Evolutionary conservation across 129 eudicot species (phyloP).

Genomic region (Saussurea involucrata): DNA sequence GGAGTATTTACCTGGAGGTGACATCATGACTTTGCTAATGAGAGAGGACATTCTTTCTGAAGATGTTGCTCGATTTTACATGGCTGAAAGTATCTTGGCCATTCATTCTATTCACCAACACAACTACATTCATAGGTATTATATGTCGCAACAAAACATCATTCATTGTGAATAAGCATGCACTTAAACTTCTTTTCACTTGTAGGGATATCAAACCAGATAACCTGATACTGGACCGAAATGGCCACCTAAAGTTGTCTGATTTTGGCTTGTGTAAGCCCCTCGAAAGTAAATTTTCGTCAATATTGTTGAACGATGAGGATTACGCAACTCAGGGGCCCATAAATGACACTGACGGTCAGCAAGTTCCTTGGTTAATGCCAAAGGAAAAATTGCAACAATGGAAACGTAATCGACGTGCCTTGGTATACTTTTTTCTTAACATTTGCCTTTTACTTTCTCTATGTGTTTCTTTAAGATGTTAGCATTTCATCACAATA

Average conservation of each 20-base stretch:
- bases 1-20: conserved; percentile 98
- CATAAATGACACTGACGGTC: conserved; percentile 46
- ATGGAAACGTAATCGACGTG: conserved; percentile 91
- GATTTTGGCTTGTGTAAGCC: conserved; percentile 96
- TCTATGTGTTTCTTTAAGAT: neutral
- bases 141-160: neutral
- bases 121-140: conserved; percentile 77
- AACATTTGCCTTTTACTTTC: neutral
- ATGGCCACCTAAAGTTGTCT: conserved; percentile 84
- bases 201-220: conserved; percentile 91
- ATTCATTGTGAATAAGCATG: neutral
- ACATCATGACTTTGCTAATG: conserved; percentile 88
- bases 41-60: conserved; percentile 86
- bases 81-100: conserved; percentile 87
- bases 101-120: conserved; percentile 83
- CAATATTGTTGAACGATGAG: conserved; percentile 72
- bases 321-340: conserved; percentile 62
- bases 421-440: conserved; percentile 51
- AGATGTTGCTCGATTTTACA: conserved; percentile 89
- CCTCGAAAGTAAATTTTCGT: conserved; percentile 63
- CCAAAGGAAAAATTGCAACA: conserved; percentile 82
- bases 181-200: conserved; percentile 20
- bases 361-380: conserved; percentile 78
- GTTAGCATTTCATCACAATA: neutral
- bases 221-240: conserved; percentile 77